Base-by-base conservation (phyloP, 306 rosid genomes). In the Astragalus membranaceus region DNA sequence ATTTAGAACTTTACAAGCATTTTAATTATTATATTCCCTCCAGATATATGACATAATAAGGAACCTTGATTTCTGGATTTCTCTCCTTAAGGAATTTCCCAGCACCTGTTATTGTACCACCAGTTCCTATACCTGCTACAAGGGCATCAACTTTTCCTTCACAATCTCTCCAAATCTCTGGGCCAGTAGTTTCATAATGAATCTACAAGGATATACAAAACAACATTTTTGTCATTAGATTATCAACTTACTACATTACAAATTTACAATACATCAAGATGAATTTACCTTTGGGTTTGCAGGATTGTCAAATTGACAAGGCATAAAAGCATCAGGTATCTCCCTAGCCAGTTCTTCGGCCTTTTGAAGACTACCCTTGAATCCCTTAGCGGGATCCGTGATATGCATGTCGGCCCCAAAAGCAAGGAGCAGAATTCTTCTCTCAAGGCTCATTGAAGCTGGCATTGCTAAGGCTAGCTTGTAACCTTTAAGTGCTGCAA, bases 121-220 rank as follows among this genome's bases (percentile, higher is more conserved):
- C 94, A 0, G 94, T 84, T 60, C 96, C 96, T 51, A 90, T 67
- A 50, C 87, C 91, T 3, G 91, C 66, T 23, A 86, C 88, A 36
- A 90, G 72, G 6, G 73, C 82, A 73, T 88, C 94, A 57, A 90
- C 88, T 79, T 84, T 82, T 15, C 87, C 88, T 67, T 58, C 76
- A 0, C 88, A 88, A 71, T 86, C 94, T 81, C 84, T 90, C 96
- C 96, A 88, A 77, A 86, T 86, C 81, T 90, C 96, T 10, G 84
- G 90, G 33, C 91, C 96, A 32, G 96, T 88, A 72, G 94, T 84
- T 66, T 87, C 89, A 32, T 90, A 90, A 78, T 90, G 96, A 75
- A 77, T 75, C 96, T 87, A 75, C 77, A 72, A 64, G 37, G 48
- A 69, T 14, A n/a, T 56, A 26, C 30, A 26, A n/a, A 26, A 26